Evolutionary conservation across 1,284 basidiomycete genomes (phyloP), one percentile per base, ranked within the genome.

Genomic region (Vanrija pseudolonga): DNA sequence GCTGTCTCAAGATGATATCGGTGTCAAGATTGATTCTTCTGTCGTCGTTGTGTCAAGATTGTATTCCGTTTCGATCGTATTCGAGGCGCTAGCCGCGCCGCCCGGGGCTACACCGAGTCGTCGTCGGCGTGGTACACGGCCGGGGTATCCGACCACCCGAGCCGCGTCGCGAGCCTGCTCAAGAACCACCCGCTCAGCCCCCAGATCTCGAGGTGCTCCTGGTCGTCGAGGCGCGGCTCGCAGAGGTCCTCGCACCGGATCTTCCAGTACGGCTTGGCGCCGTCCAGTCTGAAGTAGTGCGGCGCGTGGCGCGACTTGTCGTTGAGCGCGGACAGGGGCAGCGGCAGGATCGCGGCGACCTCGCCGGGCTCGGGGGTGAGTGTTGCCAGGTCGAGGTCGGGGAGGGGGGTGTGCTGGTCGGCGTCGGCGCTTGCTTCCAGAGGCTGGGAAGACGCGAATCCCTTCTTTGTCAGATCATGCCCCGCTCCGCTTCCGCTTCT

Each of bases 151-250:
- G 62, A 49, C 72, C 71, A 74, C 6, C 69, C 68, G 18, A 64
- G 45, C 40, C 53, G 55, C 42, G 61, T 53, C 0, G 63, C 63
- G 41, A 74, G 49, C 14, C 59, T 53, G 28, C 65, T 64, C 44
- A 74, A 55, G 50, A 73, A 69, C 73, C 73, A 74, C 6, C 69
- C 73, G 36, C 64, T 69, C 39, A 74, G 53, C 1, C 73, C 73
- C 73, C 73, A 74, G 0, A 73, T 57, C 56, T 74, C 70, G 44
- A 72, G 56, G 36, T 32, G 19, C 42, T 45, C 12, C 53, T 53
- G 49, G 45, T 57, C 58, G 26, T 38, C 37, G 46, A 32, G 37
- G 40, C 41, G 44, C 3, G 46, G 54, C 23, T 53, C 51, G 11
- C 51, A 54, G 28, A 54, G 18, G 53, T 74, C 70, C 9, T 55